phyloP scores from a whole-genome alignment of 345 rosid species.

The Arabis alpina region DNA sequence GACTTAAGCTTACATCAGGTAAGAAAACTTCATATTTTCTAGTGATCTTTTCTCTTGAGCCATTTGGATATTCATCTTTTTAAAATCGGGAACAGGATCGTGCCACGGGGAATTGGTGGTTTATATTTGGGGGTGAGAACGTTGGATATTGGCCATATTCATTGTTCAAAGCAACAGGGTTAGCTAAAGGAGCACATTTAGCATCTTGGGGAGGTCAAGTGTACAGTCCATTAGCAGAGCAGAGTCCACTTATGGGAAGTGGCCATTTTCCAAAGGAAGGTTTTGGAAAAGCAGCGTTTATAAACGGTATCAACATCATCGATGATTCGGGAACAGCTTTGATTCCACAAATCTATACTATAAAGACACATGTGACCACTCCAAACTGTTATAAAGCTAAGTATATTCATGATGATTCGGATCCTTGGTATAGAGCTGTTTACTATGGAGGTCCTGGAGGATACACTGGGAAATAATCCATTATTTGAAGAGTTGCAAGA shows the following conservation, averaged over 20 bases:
- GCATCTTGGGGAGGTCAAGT: conserved; percentile 43
- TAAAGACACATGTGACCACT: conserved; percentile 14
- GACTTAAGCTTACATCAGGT: conserved; percentile 35
- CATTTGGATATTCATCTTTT: conserved; percentile 17
- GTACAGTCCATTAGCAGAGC: conserved; percentile 30
- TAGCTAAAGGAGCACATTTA: conserved; percentile 19
- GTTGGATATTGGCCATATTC: conserved; percentile 44
- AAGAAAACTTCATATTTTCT: neutral
- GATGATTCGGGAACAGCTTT: conserved; percentile 14
- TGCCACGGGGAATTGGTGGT: conserved; percentile 45
- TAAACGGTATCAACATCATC: conserved; percentile 29
- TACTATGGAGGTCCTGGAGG: conserved; percentile 41
- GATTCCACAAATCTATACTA: conserved; percentile 32
- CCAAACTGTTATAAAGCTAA: conserved; percentile 32
- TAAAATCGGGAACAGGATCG: conserved; percentile 23
- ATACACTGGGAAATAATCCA: conserved; percentile 3
- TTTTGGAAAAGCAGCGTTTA: conserved; percentile 24
- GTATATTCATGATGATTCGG: conserved; percentile 24
- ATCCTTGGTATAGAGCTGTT: conserved; percentile 31
- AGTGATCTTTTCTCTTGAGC: neutral
- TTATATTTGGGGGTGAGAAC: conserved; percentile 11
- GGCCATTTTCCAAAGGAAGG: conserved; percentile 42
- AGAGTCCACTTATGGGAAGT: conserved; percentile 41
- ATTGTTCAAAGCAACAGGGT: conserved; percentile 24
- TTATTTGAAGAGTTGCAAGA: neutral